These are phyloP conservation scores for Murraya koenigii DNA, from an alignment of 345 rosid species.

Conservation along the genomic window DNA sequence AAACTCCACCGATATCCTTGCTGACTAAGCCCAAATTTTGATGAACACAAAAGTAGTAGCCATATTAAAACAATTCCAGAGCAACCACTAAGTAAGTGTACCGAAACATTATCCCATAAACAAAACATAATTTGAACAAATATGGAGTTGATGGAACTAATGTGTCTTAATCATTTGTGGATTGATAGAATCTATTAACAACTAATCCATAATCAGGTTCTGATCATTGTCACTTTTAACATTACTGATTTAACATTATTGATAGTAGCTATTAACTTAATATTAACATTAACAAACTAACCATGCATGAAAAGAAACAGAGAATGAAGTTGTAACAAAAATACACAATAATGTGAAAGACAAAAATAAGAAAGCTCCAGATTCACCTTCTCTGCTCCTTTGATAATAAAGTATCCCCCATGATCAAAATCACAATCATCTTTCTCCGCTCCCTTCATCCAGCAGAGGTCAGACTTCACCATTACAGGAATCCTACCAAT, in stretches of 20 bases:
- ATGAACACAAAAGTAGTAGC: background rate
- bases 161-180: background rate
- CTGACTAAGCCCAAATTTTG: background rate
- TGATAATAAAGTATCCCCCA: constrained; percentile 88
- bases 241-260: no score
- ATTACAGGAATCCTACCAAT: constrained; percentile 89
- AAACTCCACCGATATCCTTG: background rate
- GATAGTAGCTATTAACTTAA: no score
- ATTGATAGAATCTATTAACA: background rate
- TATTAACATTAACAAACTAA: background rate
- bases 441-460: constrained; percentile 53
- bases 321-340: background rate
- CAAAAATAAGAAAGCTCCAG: background rate
- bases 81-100: background rate
- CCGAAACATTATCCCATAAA: background rate
- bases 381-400: constrained; percentile 92
- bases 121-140: background rate
- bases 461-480: constrained; percentile 84
- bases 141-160: background rate
- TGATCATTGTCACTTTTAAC: background rate
- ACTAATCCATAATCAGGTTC: background rate
- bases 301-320: background rate
- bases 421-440: constrained; percentile 88
- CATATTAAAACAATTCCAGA: background rate
- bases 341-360: background rate